Conservation (phyloP, 2,329 filamentous ascomycete species). For the Pestalotiopsis sp. region DNA sequence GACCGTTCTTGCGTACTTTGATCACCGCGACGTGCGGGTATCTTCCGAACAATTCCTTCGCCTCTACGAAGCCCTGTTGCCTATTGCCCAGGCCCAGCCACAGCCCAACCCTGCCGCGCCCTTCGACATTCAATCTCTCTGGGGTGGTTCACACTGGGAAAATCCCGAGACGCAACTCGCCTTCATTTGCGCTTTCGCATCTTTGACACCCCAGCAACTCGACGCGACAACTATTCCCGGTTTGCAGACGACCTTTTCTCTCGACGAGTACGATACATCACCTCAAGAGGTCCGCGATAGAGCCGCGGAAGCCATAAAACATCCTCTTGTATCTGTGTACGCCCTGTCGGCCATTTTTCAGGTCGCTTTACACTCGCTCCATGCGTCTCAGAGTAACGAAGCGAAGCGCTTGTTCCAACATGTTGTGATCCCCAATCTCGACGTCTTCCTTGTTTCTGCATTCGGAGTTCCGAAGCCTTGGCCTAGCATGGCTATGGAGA, state of each 20-base stretch:
- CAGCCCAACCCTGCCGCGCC: constrained; percentile 52
- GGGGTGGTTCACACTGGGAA: constrained; percentile 83
- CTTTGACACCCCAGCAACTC: constrained; percentile 72
- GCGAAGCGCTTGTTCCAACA: constrained; percentile 68
- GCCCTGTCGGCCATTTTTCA: constrained; percentile 74
- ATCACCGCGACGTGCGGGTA: constrained; percentile 75
- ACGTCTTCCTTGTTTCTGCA: constrained; percentile 78
- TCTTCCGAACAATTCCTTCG: constrained; percentile 79
- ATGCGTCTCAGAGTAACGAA: constrained; percentile 64
- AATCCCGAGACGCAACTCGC: constrained; percentile 87
- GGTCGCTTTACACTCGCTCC: constrained; percentile 62
- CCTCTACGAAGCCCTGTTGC: constrained; percentile 78
- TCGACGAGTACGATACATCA: constrained; percentile 57
- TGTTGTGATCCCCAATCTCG: constrained; percentile 72
- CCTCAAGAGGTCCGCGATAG: constrained; percentile 52
- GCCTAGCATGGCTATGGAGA: constrained; percentile 74
- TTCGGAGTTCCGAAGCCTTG: constrained; percentile 79
- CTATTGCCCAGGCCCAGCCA: constrained; percentile 59
- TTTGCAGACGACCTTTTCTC: constrained; percentile 75
- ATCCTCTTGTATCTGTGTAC: constrained; percentile 85
- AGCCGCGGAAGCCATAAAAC: constrained; percentile 69
- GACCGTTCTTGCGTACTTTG: constrained; percentile 77
- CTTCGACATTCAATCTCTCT: constrained; percentile 85
- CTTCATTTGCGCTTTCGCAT: constrained; percentile 88
- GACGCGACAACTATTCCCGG: constrained; percentile 85